Evolutionary conservation across 2,329 filamentous ascomycete genomes (phyloP).

Genomic region (Fusarium nisikadoi): DNA sequence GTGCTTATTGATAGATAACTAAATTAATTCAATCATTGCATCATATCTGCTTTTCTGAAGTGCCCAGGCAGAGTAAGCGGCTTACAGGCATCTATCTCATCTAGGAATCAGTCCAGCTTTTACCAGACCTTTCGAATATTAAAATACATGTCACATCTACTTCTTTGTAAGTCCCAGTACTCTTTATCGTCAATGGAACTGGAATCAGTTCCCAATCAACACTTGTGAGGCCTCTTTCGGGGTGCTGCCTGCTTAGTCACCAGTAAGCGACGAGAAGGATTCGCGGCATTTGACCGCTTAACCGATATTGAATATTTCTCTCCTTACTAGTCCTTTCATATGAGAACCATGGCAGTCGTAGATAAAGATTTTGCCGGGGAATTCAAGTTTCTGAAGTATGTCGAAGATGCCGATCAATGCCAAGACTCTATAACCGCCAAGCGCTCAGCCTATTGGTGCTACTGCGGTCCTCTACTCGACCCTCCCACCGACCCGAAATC

Average conservation of each 20-base stretch:
- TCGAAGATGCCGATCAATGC: rapidly evolving
- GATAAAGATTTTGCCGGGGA: not conserved
- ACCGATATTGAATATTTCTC: not conserved
- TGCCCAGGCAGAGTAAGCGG: no score
- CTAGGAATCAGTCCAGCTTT: not conserved
- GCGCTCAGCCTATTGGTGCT: conserved; percentile 55
- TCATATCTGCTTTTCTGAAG: not conserved
- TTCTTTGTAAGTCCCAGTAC: no score
- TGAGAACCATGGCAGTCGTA: not conserved
- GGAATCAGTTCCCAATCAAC: no score
- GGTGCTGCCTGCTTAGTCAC: conserved; percentile 1
- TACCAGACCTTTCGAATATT: no score
- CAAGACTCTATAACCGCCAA: conserved; percentile 32
- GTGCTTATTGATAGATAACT: not conserved
- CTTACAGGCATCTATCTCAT: not conserved
- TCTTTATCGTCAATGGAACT: no score
- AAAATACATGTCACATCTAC: no score
- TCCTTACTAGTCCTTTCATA: no score
- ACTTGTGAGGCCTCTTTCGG: not conserved
- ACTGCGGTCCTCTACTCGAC: conserved; percentile 54
- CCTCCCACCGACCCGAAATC: not conserved
- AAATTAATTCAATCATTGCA: not conserved
- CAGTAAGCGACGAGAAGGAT: conserved; percentile 5
- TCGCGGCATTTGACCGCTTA: not conserved
- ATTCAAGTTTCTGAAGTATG: conserved; percentile 20